Evolutionary conservation across 1,139 yeast species (phyloP).

Genomic region (Eremothecium sinecaudum): DNA sequence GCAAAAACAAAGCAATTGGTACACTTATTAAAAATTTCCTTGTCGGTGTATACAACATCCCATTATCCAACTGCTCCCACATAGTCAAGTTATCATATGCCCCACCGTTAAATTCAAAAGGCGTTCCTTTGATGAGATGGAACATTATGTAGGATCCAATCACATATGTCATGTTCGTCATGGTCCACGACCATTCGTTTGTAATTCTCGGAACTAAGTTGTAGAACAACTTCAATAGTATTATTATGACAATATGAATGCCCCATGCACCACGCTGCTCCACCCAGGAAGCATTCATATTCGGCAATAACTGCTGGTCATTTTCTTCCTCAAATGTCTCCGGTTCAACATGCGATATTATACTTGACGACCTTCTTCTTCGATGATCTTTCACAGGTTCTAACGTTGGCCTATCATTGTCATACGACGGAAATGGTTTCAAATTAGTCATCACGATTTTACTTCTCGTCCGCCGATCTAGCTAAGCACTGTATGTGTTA

Average conservation of each 20-base stretch:
- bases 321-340: conserved; percentile 87
- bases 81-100: conserved; percentile 92
- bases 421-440: conserved; percentile 24
- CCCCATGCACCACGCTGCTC: conserved; percentile 94
- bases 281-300: conserved; percentile 93
- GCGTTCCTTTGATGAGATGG: conserved; percentile 93
- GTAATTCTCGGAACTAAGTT: conserved; percentile 69
- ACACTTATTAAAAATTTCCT: conserved; percentile 86
- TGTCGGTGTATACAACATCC: conserved; percentile 94
- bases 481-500: too few relatives aligned
- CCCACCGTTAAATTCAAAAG: conserved; percentile 92
- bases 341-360: conserved; percentile 84
- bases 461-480: too few relatives aligned
- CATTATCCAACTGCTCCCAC: conserved; percentile 99
- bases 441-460: conserved; percentile 12
- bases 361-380: conserved; percentile 53
- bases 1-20: conserved; percentile 76
- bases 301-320: conserved; percentile 83
- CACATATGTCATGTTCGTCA: conserved; percentile 82
- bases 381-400: conserved; percentile 33
- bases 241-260: conserved; percentile 75
- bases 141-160: conserved; percentile 93
- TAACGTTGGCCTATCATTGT: conserved; percentile 11
- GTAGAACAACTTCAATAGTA: conserved; percentile 62
- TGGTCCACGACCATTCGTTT: conserved; percentile 85